Percentiles rank a stretch among this genome's conserved stretches.
Conservation (phyloP, 352 stramenopile species). For the Pythium brassicae region DNA sequence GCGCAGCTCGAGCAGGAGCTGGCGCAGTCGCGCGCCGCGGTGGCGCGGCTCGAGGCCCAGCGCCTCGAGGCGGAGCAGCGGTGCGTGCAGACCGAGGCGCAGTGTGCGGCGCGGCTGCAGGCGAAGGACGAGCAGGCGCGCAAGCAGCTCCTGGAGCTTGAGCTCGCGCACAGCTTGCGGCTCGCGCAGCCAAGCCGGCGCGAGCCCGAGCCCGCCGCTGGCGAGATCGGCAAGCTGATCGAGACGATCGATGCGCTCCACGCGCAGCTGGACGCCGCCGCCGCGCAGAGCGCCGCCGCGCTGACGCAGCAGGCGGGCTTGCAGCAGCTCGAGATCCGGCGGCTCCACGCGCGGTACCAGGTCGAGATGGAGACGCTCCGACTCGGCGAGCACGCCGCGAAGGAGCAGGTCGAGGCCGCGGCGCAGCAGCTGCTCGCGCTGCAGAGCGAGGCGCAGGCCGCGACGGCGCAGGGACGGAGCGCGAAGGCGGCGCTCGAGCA, state of each 20-base stretch:
- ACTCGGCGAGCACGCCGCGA: slow-evolving; percentile 55
- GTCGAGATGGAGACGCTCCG: slow-evolving; percentile 61
- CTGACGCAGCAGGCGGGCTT: slow-evolving; percentile 27
- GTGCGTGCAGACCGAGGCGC: slow-evolving; percentile 29
- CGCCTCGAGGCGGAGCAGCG: slow-evolving; percentile 42
- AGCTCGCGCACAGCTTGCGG: slow-evolving; percentile 30
- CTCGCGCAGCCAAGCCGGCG: slow-evolving; percentile 2
- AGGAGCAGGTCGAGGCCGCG: slow-evolving; percentile 43
- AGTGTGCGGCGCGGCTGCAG: slow-evolving; percentile 32
- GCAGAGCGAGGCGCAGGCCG: slow-evolving; percentile 51
- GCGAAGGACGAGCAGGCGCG: slow-evolving; percentile 58
- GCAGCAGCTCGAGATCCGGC: slow-evolving; percentile 57
- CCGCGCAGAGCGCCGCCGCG: slow-evolving; percentile 30
- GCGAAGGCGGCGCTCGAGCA: slow-evolving; percentile 48
- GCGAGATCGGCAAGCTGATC: slow-evolving; percentile 53
- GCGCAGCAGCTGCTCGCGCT: slow-evolving; percentile 41
- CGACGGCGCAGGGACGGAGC: slow-evolving; percentile 44
- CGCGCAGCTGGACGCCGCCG: slow-evolving; percentile 47
- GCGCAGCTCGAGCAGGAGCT: slow-evolving; percentile 27
- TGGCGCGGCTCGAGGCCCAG: slow-evolving; percentile 22
- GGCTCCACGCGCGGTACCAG: slow-evolving; percentile 61
- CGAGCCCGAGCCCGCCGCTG: slow-evolving; percentile 9
- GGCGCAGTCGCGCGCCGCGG: slow-evolving; percentile 19
- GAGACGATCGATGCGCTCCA: slow-evolving; percentile 72
- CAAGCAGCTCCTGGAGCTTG: slow-evolving; percentile 47